Evolutionary conservation across 345 rosid genomes (phyloP).

Genomic region (Hypericum androsaemum): DNA sequence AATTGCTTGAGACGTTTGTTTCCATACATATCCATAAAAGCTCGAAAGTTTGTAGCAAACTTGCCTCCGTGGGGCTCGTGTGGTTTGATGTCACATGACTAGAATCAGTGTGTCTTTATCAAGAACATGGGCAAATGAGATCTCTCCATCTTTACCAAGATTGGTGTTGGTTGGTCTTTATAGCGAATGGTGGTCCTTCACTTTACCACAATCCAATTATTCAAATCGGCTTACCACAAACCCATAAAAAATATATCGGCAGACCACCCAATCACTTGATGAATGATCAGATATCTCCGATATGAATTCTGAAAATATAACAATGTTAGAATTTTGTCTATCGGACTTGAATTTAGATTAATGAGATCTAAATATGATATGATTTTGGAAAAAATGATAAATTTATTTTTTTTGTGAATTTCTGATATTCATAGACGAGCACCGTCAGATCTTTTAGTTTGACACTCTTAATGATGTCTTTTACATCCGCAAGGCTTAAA

Average conservation of each 20-base stretch:
- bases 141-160: slow-evolving; percentile 19
- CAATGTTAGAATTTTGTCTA: too few species aligned
- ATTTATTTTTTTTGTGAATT: too few species aligned
- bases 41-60: slow-evolving; percentile 15
- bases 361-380: too few species aligned
- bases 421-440: too few species aligned
- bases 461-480: too few species aligned
- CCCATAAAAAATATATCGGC: background rate
- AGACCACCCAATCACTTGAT: too few species aligned
- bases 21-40: slow-evolving; percentile 24
- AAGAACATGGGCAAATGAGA: slow-evolving; percentile 27
- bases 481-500: too few species aligned
- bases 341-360: too few species aligned
- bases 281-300: too few species aligned
- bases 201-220: slow-evolving; percentile 17
- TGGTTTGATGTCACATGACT: slow-evolving; percentile 29
- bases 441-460: too few species aligned
- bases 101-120: slow-evolving; percentile 32
- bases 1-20: slow-evolving; percentile 14
- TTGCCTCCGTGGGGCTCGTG: slow-evolving; percentile 31
- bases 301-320: too few species aligned
- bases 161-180: slow-evolving; percentile 22
- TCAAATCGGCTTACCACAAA: slow-evolving; percentile 22
- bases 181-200: slow-evolving; percentile 31
- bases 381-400: too few species aligned